Percentiles rank a stretch among this genome's conserved stretches.
Evolutionary conservation across 2,329 filamentous ascomycete genomes (phyloP).

Genomic region (Xylariaceae sp.): DNA sequence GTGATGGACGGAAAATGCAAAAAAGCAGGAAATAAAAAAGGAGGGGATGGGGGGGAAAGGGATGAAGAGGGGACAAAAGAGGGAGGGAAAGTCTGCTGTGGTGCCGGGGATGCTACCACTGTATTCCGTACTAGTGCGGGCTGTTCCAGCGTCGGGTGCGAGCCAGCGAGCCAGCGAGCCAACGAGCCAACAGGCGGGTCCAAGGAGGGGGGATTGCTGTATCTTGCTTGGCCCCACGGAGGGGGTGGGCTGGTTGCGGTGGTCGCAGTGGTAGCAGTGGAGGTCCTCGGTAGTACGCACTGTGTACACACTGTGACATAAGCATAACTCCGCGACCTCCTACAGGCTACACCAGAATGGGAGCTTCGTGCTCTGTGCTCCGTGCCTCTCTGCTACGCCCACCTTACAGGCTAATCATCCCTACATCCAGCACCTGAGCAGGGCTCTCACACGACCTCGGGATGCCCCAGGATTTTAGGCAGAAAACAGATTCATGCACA

Average conservation of each 20-base stretch:
- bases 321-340: background rate
- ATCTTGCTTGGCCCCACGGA: constrained; percentile 16
- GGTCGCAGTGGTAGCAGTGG: constrained; percentile 4
- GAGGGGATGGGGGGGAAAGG: constrained; percentile 29
- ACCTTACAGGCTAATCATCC: too few species aligned
- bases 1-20: constrained; percentile 25
- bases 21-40: constrained; percentile 31
- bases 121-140: constrained; percentile 2
- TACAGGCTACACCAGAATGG: background rate
- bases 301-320: background rate
- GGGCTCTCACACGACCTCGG: constrained; percentile 2
- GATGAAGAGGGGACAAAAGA: constrained; percentile 32
- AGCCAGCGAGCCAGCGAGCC: constrained; percentile 21
- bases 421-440: background rate
- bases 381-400: too few species aligned
- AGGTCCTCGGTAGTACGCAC: background rate
- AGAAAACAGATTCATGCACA: background rate
- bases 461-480: constrained; percentile 1
- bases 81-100: constrained; percentile 28
- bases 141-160: constrained; percentile 14
- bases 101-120: constrained; percentile 7
- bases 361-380: background rate
- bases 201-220: constrained; percentile 14
- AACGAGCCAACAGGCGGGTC: constrained; percentile 14
- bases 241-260: constrained; percentile 11